phyloP scores from a whole-genome alignment of 2,329 filamentous ascomycete genomes.

The Blumeria hordei region DNA sequence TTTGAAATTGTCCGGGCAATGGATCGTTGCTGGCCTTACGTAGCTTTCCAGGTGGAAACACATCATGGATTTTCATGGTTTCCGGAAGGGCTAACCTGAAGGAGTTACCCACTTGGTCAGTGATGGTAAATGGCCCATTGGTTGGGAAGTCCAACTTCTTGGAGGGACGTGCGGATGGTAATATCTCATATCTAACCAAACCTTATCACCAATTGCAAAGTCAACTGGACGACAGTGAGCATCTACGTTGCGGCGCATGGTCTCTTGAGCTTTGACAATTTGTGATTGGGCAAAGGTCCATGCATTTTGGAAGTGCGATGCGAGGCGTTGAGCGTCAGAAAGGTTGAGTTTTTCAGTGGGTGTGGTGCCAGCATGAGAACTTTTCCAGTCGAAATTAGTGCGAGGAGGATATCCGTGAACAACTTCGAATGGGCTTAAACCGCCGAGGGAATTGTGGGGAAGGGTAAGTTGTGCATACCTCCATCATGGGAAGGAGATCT shows the following conservation, averaged over 20 bases:
- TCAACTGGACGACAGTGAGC: background rate
- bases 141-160: background rate
- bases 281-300: background rate
- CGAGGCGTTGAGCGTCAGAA: background rate
- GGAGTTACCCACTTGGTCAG: background rate
- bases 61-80: background rate
- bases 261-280: background rate
- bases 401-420: background rate
- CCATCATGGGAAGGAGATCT: background rate
- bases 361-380: background rate
- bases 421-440: background rate
- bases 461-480: background rate
- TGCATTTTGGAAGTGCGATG: background rate
- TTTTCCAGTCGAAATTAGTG: background rate
- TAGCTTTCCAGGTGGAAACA: background rate
- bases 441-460: background rate
- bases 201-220: background rate
- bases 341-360: background rate
- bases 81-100: background rate
- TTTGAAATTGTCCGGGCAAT: background rate
- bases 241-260: background rate
- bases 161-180: background rate
- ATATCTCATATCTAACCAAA: background rate
- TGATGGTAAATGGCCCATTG: background rate
- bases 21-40: background rate